phyloP scores from a whole-genome alignment of 257 asterid species.

The Misopates orontium region DNA sequence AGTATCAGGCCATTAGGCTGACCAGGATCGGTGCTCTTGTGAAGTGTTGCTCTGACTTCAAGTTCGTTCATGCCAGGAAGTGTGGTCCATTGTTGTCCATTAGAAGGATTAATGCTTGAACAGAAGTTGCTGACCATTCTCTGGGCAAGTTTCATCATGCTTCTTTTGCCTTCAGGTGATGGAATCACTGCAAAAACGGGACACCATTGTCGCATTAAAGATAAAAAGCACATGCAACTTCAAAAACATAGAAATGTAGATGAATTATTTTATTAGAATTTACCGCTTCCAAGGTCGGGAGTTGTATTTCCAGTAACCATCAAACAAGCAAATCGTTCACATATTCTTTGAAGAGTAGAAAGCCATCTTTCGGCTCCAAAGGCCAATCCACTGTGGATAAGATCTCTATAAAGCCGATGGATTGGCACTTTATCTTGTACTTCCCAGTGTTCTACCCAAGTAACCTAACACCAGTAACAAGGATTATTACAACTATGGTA shows the following conservation, averaged over 20 bases:
- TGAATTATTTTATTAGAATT: neutral
- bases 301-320: conserved; percentile 64
- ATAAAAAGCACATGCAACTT: neutral
- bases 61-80: conserved; percentile 57
- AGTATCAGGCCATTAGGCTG: conserved; percentile 84
- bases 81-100: conserved; percentile 80
- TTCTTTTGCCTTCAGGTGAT: conserved; percentile 77
- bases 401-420: conserved; percentile 69
- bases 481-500: neutral
- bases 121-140: conserved; percentile 91
- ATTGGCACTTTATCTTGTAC: conserved; percentile 70
- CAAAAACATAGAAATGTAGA: neutral
- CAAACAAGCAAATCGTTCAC: conserved; percentile 79
- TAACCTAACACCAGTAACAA: conserved; percentile 43
- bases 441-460: conserved; percentile 96
- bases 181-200: conserved; percentile 50
- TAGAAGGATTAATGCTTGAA: conserved; percentile 67
- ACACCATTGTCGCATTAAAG: neutral
- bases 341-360: conserved; percentile 70
- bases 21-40: conserved; percentile 68
- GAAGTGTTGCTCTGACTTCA: conserved; percentile 80
- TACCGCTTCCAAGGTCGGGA: conserved; percentile 86
- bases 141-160: conserved; percentile 92
- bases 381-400: conserved; percentile 71
- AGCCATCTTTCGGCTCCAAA: conserved; percentile 97